Percentiles rank a stretch among this genome's conserved stretches.
These are phyloP conservation scores for Turritis glabra DNA, from an alignment of 345 rosid genomes.

Conservation along the genomic window DNA sequence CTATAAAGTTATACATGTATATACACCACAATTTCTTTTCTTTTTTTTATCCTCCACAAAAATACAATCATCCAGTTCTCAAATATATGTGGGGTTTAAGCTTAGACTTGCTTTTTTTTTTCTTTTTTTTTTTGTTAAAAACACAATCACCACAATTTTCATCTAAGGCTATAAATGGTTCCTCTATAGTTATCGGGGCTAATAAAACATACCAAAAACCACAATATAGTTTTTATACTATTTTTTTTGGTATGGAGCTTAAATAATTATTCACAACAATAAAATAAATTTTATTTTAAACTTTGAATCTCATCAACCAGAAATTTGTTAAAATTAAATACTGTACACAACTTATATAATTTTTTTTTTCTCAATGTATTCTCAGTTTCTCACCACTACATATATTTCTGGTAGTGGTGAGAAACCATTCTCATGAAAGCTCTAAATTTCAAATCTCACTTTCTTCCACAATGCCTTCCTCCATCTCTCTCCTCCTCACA, in stretches of 20 bases:
- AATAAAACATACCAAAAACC: not conserved
- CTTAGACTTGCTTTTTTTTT: not conserved
- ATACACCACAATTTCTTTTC: conserved; percentile 10
- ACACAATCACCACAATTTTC: not conserved
- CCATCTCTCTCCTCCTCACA: conserved; percentile 17
- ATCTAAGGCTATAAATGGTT: not conserved
- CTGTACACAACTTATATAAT: not conserved
- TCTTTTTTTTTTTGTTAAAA: not conserved
- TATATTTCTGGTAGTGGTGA: not conserved
- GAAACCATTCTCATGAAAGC: not conserved
- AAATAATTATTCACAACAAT: not conserved
- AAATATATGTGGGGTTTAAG: not conserved
- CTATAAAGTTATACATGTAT: not conserved
- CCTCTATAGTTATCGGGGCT: not conserved
- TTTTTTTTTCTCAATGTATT: too few relatives aligned
- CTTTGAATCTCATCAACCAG: not conserved
- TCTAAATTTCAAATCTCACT: conserved; percentile 10
- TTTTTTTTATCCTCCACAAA: not conserved
- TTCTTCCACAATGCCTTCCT: conserved; percentile 34
- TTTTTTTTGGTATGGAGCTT: not conserved
- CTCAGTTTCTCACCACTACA: not conserved
- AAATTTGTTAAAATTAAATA: not conserved
- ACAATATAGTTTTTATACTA: not conserved
- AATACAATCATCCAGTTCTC: not conserved
- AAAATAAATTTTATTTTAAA: not conserved